Base-by-base conservation (phyloP, 2,329 filamentous ascomycete species). In the Cadophora luteo-olivacea region DNA sequence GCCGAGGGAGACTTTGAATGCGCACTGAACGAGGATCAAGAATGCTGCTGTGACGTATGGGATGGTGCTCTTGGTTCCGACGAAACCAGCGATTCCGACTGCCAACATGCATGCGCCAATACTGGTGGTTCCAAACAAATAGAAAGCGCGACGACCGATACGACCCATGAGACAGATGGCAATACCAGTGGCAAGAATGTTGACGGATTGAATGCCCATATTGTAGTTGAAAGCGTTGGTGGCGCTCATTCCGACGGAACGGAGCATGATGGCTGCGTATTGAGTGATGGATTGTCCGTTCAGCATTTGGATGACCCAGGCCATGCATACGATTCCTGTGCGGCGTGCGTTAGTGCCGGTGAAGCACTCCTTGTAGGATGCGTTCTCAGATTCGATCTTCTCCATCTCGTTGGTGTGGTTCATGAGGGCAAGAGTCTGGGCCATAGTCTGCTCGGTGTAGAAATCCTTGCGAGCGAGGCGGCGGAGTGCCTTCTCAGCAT, bases 401-500 rank as follows among this genome's bases (percentile, higher is more conserved):
- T 65, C 63, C 52, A 65, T 58, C 33, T 65, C 52, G 38, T 58
- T 65, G 52, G 52, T 65, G 45, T 65, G 52, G 16, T 55, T 65
- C 52, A 65, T 65, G 11, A 58, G 38, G 24, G 63, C 63, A 7
- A 65, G 14, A 45, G 52, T 65, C 12, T 58, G 22, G 1, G 51
- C 63, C 63, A 65, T 58, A 4, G 24, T 32, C 1, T 32, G 22
- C 2, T 58, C 63, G 7, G 32, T 65, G 25, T 65, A 58, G 36
- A 29, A 29, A 16, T 22, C 52, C 24, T 65, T 58, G 19, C 33
- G 51, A 49, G 63, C 63, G n/a, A 69, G 68, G 36, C 76, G 75
- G 5, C 60, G 62, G 32, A 79, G 70, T 16, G 72, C 73, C 32
- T 65, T 64, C 41, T 71, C 73, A 2, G 78, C 78, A 12, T 70